phyloP scores from a whole-genome alignment of 2,329 filamentous ascomycete genomes.

The Bipolaris gigantea region DNA sequence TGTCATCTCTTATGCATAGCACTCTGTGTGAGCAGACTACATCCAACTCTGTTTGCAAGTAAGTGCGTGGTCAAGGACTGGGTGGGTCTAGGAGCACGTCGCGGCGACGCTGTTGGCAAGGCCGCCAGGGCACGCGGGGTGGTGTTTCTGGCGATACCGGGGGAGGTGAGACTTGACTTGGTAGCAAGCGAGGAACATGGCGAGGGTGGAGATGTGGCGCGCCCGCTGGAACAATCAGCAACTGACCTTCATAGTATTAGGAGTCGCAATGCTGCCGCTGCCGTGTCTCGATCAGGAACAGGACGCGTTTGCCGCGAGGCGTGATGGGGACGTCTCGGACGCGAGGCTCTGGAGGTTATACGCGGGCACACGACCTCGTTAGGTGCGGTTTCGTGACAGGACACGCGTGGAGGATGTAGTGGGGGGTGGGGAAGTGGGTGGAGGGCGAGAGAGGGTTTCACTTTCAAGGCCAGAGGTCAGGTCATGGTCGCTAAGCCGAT shows the following conservation, averaged over 20 bases:
- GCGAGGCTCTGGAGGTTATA: slow-evolving; percentile 15
- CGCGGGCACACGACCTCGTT: slow-evolving; percentile 28
- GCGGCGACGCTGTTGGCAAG: slow-evolving; percentile 11
- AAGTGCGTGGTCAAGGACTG: slow-evolving; percentile 19
- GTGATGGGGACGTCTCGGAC: slow-evolving; percentile 13
- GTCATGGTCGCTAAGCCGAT: slow-evolving; percentile 23
- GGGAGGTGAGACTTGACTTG: slow-evolving; percentile 3
- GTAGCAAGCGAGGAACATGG: slow-evolving; percentile 16
- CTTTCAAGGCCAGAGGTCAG: slow-evolving; percentile 18
- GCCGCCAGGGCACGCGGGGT: slow-evolving; percentile 9
- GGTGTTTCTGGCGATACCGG: slow-evolving; percentile 5
- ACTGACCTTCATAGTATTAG: slow-evolving; percentile 43
- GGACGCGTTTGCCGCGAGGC: slow-evolving; percentile 25
- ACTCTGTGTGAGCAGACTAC: slow-evolving; percentile 26
- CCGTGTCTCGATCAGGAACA: slow-evolving; percentile 14
- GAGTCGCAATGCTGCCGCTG: slow-evolving; percentile 26
- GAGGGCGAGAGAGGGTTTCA: slow-evolving; percentile 27
- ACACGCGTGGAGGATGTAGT: slow-evolving; percentile 25
- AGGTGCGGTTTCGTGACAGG: slow-evolving; percentile 27
- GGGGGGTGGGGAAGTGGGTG: slow-evolving; percentile 25
- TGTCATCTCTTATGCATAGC: slow-evolving; percentile 45
- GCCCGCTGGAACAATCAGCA: slow-evolving; percentile 33
- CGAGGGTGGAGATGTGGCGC: slow-evolving; percentile 6
- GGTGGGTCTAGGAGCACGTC: slow-evolving; percentile 6
- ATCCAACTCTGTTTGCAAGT: slow-evolving; percentile 27